A percentile compares a stretch with the other conserved stretches of the same genome.
phyloP scores from a whole-genome alignment of 2,329 filamentous ascomycete species.

The Phialemoniopsis sp. region DNA sequence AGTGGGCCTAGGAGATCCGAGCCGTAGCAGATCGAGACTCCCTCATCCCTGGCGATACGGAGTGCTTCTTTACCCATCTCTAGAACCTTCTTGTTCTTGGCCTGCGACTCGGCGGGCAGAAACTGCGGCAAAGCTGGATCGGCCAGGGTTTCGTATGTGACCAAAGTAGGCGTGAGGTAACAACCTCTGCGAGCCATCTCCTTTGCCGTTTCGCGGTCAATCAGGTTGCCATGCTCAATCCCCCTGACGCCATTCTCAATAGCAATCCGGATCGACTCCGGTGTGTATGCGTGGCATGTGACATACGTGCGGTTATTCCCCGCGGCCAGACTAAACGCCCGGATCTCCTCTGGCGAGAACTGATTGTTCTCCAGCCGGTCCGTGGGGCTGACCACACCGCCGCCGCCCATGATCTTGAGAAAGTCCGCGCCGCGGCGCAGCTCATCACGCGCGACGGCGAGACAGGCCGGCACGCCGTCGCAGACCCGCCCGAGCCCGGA shows the following conservation, averaged over 20 bases:
- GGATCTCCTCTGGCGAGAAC: conserved; percentile 53
- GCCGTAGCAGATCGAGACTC: no score
- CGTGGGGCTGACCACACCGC: conserved; percentile 52
- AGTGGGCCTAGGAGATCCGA: no score
- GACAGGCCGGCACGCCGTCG: conserved; percentile 51
- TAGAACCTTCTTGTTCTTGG: no score
- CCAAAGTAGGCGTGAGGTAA: no score
- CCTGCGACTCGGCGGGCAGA: no score
- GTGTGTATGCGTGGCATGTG: conserved; percentile 55
- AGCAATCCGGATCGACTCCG: conserved; percentile 47
- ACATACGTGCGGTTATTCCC: conserved; percentile 45
- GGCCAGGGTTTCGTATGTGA: no score
- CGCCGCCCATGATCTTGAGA: conserved; percentile 57
- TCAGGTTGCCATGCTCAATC: no score
- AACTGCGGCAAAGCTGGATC: no score
- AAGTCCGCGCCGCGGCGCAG: conserved; percentile 54
- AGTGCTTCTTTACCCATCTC: no score
- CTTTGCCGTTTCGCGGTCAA: no score
- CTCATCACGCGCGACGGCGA: conserved; percentile 47
- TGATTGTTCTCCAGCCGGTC: conserved; percentile 49
- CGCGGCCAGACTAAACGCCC: conserved; percentile 47
- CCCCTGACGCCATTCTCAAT: conserved; percentile 42
- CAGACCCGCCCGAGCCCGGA: conserved; percentile 35
- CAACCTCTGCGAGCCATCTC: no score
- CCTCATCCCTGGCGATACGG: no score